Evolutionary conservation across 129 eudicot genomes (phyloP).

Genomic region (Helianthus tuberosus): DNA sequence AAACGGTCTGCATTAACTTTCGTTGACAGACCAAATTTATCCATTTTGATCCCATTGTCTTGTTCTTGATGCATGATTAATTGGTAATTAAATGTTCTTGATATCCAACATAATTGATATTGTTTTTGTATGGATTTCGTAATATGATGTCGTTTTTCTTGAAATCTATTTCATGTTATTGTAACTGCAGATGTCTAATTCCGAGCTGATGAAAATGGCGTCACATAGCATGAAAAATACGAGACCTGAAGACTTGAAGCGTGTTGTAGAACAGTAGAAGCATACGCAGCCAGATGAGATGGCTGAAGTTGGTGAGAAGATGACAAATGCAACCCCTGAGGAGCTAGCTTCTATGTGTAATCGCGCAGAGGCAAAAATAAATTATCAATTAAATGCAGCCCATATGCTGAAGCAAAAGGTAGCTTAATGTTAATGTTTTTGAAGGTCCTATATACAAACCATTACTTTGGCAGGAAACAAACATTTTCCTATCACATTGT

Average conservation of each 20-base stretch:
- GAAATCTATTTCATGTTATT: background rate
- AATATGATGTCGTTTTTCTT: background rate
- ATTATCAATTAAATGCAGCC: constrained; percentile 74
- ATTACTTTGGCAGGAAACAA: background rate
- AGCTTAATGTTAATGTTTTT: constrained; percentile 5
- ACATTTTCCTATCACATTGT: background rate
- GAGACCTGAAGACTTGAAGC: constrained; percentile 82
- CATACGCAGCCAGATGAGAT: constrained; percentile 82
- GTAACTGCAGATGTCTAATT: constrained; percentile 88
- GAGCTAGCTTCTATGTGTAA: constrained; percentile 80
- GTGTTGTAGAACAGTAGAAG: constrained; percentile 93
- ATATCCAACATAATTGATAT: too few species aligned
- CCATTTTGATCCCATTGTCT: too few species aligned
- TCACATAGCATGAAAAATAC: constrained; percentile 83
- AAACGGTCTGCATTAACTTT: too few species aligned
- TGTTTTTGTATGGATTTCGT: too few species aligned
- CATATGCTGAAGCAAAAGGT: constrained; percentile 93
- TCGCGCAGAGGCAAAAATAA: constrained; percentile 71
- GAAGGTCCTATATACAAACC: background rate
- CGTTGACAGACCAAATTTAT: too few species aligned
- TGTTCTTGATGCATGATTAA: too few species aligned
- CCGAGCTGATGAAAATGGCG: constrained; percentile 88
- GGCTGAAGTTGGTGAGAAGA: constrained; percentile 87
- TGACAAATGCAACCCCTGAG: constrained; percentile 92
- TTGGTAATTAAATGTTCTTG: too few species aligned